These are phyloP conservation scores for Fusarium lyarnte DNA, from an alignment of 2,329 filamentous ascomycete genomes.

Conservation along the genomic window DNA sequence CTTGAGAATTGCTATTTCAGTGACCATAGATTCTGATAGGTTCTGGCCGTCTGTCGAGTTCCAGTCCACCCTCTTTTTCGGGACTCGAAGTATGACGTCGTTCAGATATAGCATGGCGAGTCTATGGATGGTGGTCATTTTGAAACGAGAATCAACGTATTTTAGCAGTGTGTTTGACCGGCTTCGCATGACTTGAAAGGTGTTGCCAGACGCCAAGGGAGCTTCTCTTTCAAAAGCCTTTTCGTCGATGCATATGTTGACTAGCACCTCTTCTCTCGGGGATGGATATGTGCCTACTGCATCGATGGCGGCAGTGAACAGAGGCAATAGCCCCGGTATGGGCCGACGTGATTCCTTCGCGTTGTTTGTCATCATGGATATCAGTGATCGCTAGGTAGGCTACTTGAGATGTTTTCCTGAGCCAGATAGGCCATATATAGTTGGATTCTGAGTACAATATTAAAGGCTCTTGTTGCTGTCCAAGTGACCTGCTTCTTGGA, in stretches of 20 bases:
- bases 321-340: background rate
- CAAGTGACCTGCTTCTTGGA: background rate
- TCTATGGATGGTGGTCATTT: background rate
- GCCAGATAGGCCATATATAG: background rate
- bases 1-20: background rate
- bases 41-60: rapidly evolving
- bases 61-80: rapidly evolving
- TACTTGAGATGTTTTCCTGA: background rate
- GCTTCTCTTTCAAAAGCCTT: background rate
- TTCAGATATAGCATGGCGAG: background rate
- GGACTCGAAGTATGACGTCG: background rate
- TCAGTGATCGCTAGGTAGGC: background rate
- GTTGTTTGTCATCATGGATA: background rate
- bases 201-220: background rate
- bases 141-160: background rate
- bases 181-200: background rate
- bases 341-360: too few species aligned
- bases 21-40: background rate
- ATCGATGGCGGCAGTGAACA: background rate
- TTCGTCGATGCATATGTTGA: background rate
- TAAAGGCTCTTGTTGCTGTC: background rate
- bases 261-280: background rate
- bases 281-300: background rate
- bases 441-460: rapidly evolving
- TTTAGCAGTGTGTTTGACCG: background rate